Base-by-base conservation (phyloP, 805 yeast species). In the Nakazawaea ishiwadae region DNA sequence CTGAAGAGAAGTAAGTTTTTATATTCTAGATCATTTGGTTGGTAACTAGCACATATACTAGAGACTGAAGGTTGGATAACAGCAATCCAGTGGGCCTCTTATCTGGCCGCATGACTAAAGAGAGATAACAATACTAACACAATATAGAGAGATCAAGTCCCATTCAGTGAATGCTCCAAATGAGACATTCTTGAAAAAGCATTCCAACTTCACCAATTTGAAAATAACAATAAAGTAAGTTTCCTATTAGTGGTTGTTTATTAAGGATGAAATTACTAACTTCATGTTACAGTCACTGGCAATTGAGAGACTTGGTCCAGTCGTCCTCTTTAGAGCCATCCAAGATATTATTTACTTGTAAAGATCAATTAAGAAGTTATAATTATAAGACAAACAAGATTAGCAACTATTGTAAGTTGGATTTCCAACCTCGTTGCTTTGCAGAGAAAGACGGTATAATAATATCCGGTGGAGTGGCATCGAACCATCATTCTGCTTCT, bases 341-440 rank as follows among this genome's bases (percentile, higher is more conserved):
- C 46, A 67, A 68, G 32, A 63, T 84, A 7, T 69, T 73, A 43
- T 85, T 80, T 55, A 81, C 89, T 1, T 66, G 65, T 44, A 77
- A 77, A 31, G 77, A 76, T 45, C 55, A 70, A 17, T 69, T 85
- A 24, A 68, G 72, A 47, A 46, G 62, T 16, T 58, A 77, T 8
- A 68, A 74, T 47, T 59, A 74, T 23, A 45, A 51, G 16, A 54
- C 66, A 2, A 63, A 64, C 38, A 55, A 57, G 35, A 59, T 65
- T 34, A 47, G 60, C 33, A 61, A 64, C 34, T 58, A 74, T 30
- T 60, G 73, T 42, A 68, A 70, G 47, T 71, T 84, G 44, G 77
- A 78, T 41, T 83, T 77, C 58, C 73, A 73, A 31, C 95, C 93
- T 2, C 68, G 84, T 35, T 87, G 93, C 52, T 75, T 84, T 51